Percentiles rank a stretch among this genome's conserved stretches.
phyloP scores from a whole-genome alignment of 768 basidiomycete genomes.

The Termitomyces sp. region DNA sequence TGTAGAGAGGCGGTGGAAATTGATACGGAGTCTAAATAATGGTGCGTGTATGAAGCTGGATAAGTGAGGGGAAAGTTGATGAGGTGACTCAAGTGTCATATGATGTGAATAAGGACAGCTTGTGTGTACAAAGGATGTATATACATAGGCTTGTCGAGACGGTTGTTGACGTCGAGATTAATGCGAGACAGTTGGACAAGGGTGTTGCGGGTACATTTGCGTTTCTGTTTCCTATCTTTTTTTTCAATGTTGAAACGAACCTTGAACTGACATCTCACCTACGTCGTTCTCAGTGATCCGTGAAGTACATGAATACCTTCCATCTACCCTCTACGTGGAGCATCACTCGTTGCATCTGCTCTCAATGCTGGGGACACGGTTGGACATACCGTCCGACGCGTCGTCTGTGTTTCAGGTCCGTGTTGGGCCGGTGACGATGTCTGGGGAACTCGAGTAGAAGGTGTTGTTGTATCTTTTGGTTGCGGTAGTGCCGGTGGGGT shows the following conservation, averaged over 20 bases:
- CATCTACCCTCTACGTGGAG: slow-evolving; percentile 72
- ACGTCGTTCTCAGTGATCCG: slow-evolving; percentile 80
- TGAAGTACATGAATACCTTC: slow-evolving; percentile 85
- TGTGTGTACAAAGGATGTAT: slow-evolving; percentile 89
- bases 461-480: slow-evolving; percentile 86
- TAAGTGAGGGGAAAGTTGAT: no score
- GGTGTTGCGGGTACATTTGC: slow-evolving; percentile 87
- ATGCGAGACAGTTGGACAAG: slow-evolving; percentile 63
- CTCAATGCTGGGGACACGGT: slow-evolving; percentile 69
- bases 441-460: slow-evolving; percentile 89
- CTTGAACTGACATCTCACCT: no score
- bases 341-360: slow-evolving; percentile 75
- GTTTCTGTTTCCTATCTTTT: slow-evolving; percentile 22
- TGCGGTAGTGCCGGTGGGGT: slow-evolving; percentile 56
- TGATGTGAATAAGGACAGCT: slow-evolving; percentile 93
- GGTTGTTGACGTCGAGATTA: slow-evolving; percentile 81
- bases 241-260: neutral
- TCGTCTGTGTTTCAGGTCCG: slow-evolving; percentile 80
- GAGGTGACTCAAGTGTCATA: slow-evolving; percentile 94
- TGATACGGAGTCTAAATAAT: slow-evolving; percentile 88
- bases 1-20: slow-evolving; percentile 90
- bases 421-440: slow-evolving; percentile 33
- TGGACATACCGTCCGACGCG: slow-evolving; percentile 91
- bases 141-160: slow-evolving; percentile 93
- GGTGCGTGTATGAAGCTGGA: slow-evolving; percentile 48